Evolutionary conservation across 2,329 filamentous ascomycete genomes (phyloP).

Genomic region (Aspergillus ustus): DNA sequence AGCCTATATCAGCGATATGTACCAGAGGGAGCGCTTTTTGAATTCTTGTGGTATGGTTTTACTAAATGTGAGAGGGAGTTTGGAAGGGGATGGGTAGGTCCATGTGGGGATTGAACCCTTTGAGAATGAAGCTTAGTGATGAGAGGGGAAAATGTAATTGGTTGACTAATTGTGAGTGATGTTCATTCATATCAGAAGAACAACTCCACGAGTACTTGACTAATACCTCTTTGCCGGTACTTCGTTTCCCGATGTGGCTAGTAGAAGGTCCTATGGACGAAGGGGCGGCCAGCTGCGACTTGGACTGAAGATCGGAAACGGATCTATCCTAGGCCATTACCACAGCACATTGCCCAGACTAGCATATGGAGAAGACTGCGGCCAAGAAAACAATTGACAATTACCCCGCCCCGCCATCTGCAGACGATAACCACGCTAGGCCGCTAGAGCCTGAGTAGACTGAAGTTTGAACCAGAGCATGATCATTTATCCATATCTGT

Average conservation of each 20-base stretch:
- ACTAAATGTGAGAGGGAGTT: background rate
- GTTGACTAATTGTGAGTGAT: background rate
- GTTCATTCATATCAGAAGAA: background rate
- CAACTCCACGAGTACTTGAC: background rate
- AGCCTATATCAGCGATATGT: slow-evolving; percentile 43
- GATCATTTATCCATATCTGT: background rate
- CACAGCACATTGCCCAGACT: background rate
- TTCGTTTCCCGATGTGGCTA: too few relatives aligned
- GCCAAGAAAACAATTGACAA: background rate
- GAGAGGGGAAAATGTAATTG: background rate
- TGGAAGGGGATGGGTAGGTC: too few relatives aligned
- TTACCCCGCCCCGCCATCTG: background rate
- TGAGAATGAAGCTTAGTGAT: too few relatives aligned
- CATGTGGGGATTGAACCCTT: too few relatives aligned
- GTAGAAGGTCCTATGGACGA: too few relatives aligned
- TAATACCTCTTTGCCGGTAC: too few relatives aligned
- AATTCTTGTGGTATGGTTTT: background rate
- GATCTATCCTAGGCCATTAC: background rate
- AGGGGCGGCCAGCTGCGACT: too few relatives aligned
- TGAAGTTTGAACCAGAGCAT: background rate
- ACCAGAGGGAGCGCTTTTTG: slow-evolving; percentile 26
- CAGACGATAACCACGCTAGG: background rate
- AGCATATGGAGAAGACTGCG: background rate
- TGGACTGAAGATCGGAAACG: background rate
- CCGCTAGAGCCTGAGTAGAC: background rate